phyloP scores from a whole-genome alignment of 352 stramenopile species.

The Globisporangium lucens region DNA sequence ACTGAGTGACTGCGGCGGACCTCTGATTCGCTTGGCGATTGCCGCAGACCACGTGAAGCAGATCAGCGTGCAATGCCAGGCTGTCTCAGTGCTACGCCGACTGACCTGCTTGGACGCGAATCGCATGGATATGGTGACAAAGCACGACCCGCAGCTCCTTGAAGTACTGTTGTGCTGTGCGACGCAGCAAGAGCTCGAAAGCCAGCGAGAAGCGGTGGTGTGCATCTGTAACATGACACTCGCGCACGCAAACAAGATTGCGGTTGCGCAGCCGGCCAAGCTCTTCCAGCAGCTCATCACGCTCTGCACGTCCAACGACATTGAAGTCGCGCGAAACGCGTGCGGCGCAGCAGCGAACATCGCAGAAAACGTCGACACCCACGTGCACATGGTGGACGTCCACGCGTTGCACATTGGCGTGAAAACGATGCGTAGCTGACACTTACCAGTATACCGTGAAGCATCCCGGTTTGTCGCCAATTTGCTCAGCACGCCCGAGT shows the following conservation, averaged over 20 bases:
- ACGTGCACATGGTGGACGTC: conserved; percentile 82
- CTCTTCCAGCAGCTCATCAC: conserved; percentile 67
- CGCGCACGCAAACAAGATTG: conserved; percentile 72
- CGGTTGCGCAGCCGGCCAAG: conserved; percentile 42
- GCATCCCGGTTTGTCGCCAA: conserved; percentile 89
- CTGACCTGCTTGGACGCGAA: conserved; percentile 83
- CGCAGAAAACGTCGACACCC: conserved; percentile 78
- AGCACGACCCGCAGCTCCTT: conserved; percentile 52
- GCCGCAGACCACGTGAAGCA: conserved; percentile 43
- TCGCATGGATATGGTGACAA: conserved; percentile 74
- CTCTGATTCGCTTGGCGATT: conserved; percentile 54
- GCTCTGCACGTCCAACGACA: conserved; percentile 78
- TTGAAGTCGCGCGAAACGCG: conserved; percentile 90
- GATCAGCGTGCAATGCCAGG: conserved; percentile 83
- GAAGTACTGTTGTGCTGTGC: conserved; percentile 46
- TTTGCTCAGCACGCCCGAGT: conserved; percentile 78
- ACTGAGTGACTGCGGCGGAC: conserved; percentile 42
- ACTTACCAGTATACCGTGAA: conserved; percentile 91
- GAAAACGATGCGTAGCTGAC: conserved; percentile 86
- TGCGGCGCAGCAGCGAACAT: conserved; percentile 92
- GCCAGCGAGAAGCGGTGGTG: conserved; percentile 87
- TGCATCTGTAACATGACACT: conserved; percentile 87
- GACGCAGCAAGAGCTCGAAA: conserved; percentile 65
- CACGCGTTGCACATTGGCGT: conserved; percentile 87
- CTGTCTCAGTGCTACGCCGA: conserved; percentile 86